Evolutionary conservation across 1,139 yeast species (phyloP), one percentile per base, ranked within the genome.

Genomic region (Arxiozyma bovina): DNA sequence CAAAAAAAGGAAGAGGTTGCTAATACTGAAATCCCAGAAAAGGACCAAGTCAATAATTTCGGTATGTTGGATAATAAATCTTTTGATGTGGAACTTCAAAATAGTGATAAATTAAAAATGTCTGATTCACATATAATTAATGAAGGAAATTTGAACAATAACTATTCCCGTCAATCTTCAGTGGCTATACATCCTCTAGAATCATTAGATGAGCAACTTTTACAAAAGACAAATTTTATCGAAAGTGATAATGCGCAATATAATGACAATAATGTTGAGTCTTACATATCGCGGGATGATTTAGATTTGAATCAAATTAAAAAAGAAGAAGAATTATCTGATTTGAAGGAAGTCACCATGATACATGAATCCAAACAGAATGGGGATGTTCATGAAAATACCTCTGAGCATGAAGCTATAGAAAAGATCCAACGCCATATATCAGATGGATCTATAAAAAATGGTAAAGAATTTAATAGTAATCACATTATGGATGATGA

Each of bases 401-500:
- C n/a, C 17, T 4, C 17, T 34, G 8, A 34, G n/a, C 40, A 34
- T 12, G 2, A 17, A 15, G 4, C 40, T 34, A 34, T 34, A 34
- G 40, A 34, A 15, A 6, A 34, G 3, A 34, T 1, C 4, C 2
- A 2, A 12, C n/a, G 8, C n/a, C 40, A 34, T 15, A 15, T 34
- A 34, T 34, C 40, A 34, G 40, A 34, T 12, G 12, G 40, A 34
- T 34, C 40, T 34, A 34, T 34, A 34, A 11, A 11, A 45, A 22
- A 45, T 25, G 38, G 2, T 5, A 25, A 18, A 9, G 20, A 17
- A 9, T 12, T 27, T 25, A 23, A 49, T 17, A 15, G 17, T 15
- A 18, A 34, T 44, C n/a, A 22, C 15, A 42, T 6, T 18, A 15
- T 22, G 30, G 22, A 54, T 15, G 53, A 53, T 11, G 59, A 59